A percentile compares a stretch with the other conserved stretches of the same genome.
phyloP scores from a whole-genome alignment of 2,329 filamentous ascomycete species.

The Epichloe uncinata region DNA sequence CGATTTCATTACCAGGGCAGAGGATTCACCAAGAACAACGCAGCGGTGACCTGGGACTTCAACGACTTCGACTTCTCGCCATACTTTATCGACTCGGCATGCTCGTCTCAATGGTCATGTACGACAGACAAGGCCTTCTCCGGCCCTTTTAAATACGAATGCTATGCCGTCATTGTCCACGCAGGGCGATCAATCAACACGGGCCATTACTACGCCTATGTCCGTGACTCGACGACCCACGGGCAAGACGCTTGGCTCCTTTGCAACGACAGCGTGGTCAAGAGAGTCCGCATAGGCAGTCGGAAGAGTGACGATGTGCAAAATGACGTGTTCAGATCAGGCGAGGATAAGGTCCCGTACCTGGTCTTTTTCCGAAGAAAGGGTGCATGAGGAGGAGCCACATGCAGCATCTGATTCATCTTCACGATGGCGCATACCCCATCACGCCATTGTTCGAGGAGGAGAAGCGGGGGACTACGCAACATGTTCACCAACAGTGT shows the following conservation, averaged over 20 bases:
- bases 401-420: too few relatives aligned
- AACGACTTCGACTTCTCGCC: conserved; percentile 46
- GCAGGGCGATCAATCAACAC: conserved; percentile 51
- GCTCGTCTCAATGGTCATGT: conserved; percentile 12
- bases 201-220: conserved; percentile 70
- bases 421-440: too few relatives aligned
- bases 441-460: too few relatives aligned
- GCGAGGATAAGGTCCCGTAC: conserved; percentile 29
- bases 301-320: conserved; percentile 21
- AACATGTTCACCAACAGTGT: too few relatives aligned
- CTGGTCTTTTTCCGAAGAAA: conserved; percentile 33
- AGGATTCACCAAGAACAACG: conserved; percentile 50
- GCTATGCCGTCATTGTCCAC: conserved; percentile 76
- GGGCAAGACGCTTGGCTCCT: conserved; percentile 33
- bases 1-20: conserved; percentile 29
- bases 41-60: conserved; percentile 63
- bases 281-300: conserved; percentile 28
- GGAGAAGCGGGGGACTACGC: too few relatives aligned
- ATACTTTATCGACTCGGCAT: conserved; percentile 24
- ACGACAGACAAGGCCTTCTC: conserved; percentile 26
- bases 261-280: conserved; percentile 33
- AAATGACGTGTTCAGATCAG: conserved; percentile 25
- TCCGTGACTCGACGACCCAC: conserved; percentile 40
- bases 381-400: conserved; percentile 3
- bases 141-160: conserved; percentile 62